A percentile compares a stretch with the other conserved stretches of the same genome.
Evolutionary conservation across 108 stramenopile genomes (phyloP).

Genomic region (Cafeteria roenbergensis): DNA sequence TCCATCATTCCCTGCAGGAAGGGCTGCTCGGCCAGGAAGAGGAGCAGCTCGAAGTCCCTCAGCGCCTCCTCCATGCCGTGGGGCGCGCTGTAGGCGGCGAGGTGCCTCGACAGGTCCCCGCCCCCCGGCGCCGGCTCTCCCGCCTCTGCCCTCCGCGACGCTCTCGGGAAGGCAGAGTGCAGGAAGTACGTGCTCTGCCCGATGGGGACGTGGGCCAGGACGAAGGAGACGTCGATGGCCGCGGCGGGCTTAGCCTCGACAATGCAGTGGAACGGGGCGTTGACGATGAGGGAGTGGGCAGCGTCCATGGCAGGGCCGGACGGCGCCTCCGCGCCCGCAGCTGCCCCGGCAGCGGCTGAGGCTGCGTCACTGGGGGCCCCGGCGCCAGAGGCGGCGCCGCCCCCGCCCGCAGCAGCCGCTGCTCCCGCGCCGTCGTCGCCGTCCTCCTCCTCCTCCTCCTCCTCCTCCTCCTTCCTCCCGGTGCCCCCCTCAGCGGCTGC

Average conservation of each 20-base stretch:
- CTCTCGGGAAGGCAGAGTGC: not conserved
- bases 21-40: not conserved
- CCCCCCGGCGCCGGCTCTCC: too few species aligned
- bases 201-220: not conserved
- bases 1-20: not conserved
- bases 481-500: not conserved
- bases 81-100: not conserved
- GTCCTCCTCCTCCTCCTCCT: not conserved
- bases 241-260: not conserved
- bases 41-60: not conserved
- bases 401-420: too few species aligned
- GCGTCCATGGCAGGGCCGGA: too few species aligned
- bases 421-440: too few species aligned
- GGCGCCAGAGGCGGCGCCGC: too few species aligned
- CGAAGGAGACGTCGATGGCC: not conserved
- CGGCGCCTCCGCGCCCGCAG: too few species aligned
- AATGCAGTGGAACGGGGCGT: not conserved
- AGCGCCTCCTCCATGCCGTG: not conserved
- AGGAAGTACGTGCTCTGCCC: not conserved
- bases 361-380: too few species aligned
- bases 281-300: not conserved
- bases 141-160: not conserved
- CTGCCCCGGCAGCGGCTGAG: too few species aligned
- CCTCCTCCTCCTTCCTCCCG: not conserved
- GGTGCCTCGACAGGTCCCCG: not conserved